These are phyloP conservation scores for Coemansia sp. DNA, from an alignment of 192 early-diverging fungal genomes.

Conservation along the genomic window DNA sequence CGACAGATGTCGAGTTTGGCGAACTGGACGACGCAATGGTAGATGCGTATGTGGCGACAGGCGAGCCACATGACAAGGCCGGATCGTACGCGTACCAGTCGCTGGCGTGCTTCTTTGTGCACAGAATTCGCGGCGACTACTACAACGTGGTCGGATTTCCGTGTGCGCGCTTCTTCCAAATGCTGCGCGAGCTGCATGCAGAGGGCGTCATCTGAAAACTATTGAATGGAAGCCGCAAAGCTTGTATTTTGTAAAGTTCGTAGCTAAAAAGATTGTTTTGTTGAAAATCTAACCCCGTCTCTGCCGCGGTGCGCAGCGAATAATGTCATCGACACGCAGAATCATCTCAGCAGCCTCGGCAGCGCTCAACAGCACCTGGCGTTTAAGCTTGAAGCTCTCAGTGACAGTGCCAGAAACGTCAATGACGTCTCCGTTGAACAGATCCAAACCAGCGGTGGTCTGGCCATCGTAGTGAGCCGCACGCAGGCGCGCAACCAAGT, in stretches of 20 bases:
- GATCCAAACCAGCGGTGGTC: slow-evolving; percentile 76
- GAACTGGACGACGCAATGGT: slow-evolving; percentile 61
- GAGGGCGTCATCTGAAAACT: slow-evolving; percentile 11
- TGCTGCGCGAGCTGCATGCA: slow-evolving; percentile 32
- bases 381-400: slow-evolving; percentile 96
- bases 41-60: slow-evolving; percentile 61
- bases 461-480: slow-evolving; percentile 91
- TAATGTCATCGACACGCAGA: slow-evolving; percentile 96
- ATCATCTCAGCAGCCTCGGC: slow-evolving; percentile 98
- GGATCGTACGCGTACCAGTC: slow-evolving; percentile 87
- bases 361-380: slow-evolving; percentile 87
- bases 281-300: slow-evolving; percentile 29
- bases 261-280: not conserved
- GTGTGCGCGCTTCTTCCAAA: slow-evolving; percentile 48
- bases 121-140: slow-evolving; percentile 73
- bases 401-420: slow-evolving; percentile 86
- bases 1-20: slow-evolving; percentile 68
- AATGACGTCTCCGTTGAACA: slow-evolving; percentile 75
- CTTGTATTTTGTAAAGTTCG: not conserved
- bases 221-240: not conserved
- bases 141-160: slow-evolving; percentile 74
- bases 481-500: slow-evolving; percentile 87
- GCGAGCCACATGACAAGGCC: slow-evolving; percentile 73
- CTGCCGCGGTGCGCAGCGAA: slow-evolving; percentile 79
- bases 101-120: slow-evolving; percentile 65